Evolutionary conservation across 2,329 filamentous ascomycete genomes (phyloP).

Genomic region (Talaromyces sp.): DNA sequence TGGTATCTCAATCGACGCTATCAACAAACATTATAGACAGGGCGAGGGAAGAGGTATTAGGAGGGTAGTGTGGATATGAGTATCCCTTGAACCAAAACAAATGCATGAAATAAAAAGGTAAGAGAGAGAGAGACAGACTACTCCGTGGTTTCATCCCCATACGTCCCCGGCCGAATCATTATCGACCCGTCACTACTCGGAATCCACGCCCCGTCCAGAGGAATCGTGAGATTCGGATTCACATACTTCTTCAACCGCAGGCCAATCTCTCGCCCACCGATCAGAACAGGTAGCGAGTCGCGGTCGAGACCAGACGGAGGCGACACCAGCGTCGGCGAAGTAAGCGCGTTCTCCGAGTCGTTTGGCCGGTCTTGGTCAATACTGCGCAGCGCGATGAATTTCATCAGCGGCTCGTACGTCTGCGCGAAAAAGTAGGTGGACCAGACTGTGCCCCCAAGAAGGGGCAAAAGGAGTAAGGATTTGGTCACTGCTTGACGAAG

Average conservation of each 20-base stretch:
- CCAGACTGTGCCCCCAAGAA: slow-evolving; percentile 79
- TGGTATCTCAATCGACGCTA: background rate
- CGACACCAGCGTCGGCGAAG: slow-evolving; percentile 32
- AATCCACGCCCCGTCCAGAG: slow-evolving; percentile 41
- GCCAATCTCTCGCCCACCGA: slow-evolving; percentile 35
- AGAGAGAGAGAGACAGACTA: background rate
- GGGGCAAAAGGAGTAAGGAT: slow-evolving; percentile 67
- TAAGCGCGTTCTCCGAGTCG: slow-evolving; percentile 28
- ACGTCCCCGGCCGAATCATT: slow-evolving; percentile 2
- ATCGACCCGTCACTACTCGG: slow-evolving; percentile 21
- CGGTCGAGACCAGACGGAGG: slow-evolving; percentile 39
- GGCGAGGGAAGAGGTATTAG: background rate
- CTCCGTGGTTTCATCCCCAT: slow-evolving; percentile 2
- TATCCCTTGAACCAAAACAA: background rate
- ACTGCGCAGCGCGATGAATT: slow-evolving; percentile 85
- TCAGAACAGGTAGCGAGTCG: slow-evolving; percentile 35
- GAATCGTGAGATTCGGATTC: slow-evolving; percentile 41
- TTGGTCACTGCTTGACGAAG: slow-evolving; percentile 67
- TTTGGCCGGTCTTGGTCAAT: slow-evolving; percentile 62
- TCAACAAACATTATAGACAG: background rate
- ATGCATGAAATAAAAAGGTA: background rate
- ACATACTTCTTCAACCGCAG: slow-evolving; percentile 41
- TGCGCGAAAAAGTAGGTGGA: slow-evolving; percentile 76
- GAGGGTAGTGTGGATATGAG: background rate
- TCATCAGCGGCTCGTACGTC: slow-evolving; percentile 82